Evolutionary conservation across 2,329 filamentous ascomycete species (phyloP).

Genomic region (Chrysoporthe puriensis): DNA sequence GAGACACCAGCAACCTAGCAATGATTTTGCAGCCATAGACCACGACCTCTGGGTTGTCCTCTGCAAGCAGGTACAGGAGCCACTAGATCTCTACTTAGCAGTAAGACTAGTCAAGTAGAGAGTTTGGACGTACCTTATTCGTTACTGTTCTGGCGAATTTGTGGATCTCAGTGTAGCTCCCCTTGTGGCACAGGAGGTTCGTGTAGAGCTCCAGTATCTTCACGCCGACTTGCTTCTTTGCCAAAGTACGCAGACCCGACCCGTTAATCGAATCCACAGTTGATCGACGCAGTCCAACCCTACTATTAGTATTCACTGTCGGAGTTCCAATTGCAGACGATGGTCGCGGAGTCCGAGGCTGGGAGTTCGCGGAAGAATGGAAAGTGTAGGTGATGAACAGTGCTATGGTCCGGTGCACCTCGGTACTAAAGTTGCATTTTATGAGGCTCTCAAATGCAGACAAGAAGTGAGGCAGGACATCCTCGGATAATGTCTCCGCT

Average conservation of each 20-base stretch:
- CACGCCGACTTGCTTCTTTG: slow-evolving; percentile 73
- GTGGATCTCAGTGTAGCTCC: slow-evolving; percentile 69
- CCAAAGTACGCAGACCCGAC: slow-evolving; percentile 41
- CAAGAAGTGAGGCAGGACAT: slow-evolving; percentile 77
- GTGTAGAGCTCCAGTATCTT: slow-evolving; percentile 78
- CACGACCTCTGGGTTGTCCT: slow-evolving; percentile 82
- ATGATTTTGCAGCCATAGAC: slow-evolving; percentile 81
- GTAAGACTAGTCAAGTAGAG: neutral
- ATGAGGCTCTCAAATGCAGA: slow-evolving; percentile 79
- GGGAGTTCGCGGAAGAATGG: slow-evolving; percentile 59
- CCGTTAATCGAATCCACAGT: slow-evolving; percentile 36
- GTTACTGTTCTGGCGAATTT: slow-evolving; percentile 95
- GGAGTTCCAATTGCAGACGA: slow-evolving; percentile 35
- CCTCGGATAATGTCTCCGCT: slow-evolving; percentile 73
- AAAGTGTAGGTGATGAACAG: slow-evolving; percentile 93
- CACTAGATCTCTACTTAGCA: slow-evolving; percentile 58
- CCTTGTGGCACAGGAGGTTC: slow-evolving; percentile 74
- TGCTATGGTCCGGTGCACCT: slow-evolving; percentile 83
- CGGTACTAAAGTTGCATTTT: slow-evolving; percentile 78
- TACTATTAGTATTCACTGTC: slow-evolving; percentile 44
- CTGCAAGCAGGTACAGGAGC: slow-evolving; percentile 87
- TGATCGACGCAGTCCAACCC: slow-evolving; percentile 41
- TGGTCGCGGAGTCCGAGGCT: slow-evolving; percentile 56
- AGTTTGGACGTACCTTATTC: slow-evolving; percentile 70
- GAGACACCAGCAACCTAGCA: slow-evolving; percentile 78